phyloP scores from a whole-genome alignment of 176 grass and related monocot species.

The Carex myosuroides region DNA sequence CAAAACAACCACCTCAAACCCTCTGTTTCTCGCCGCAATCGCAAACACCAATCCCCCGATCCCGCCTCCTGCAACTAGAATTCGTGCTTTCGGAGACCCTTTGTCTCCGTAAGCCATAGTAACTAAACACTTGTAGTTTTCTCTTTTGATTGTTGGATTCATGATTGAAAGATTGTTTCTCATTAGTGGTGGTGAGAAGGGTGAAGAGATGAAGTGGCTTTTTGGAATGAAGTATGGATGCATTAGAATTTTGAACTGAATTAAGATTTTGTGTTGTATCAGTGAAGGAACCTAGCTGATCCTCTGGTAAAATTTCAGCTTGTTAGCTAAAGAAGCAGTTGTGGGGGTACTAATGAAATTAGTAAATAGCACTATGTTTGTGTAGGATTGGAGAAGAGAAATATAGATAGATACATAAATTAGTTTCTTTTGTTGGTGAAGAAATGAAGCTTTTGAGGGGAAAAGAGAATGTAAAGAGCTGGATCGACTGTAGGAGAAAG shows the following conservation, averaged over 20 bases:
- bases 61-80: constrained; percentile 75
- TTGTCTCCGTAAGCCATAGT: constrained; percentile 6
- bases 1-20: constrained; percentile 31
- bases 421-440: background rate
- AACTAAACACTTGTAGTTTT: background rate
- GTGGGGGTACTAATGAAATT: no score
- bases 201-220: background rate
- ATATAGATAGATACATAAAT: background rate
- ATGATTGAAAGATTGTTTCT: background rate
- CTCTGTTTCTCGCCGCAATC: no score
- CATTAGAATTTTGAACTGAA: background rate
- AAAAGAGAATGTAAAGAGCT: background rate
- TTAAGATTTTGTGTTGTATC: no score
- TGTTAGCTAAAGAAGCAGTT: no score
- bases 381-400: background rate
- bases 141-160: background rate
- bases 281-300: no score
- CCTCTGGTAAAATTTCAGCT: no score
- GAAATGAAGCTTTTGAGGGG: background rate
- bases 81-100: constrained; percentile 20
- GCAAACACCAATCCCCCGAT: constrained; percentile 47
- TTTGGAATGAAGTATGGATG: background rate
- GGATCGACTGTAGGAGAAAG: background rate
- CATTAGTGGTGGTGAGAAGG: background rate
- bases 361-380: background rate